Conservation (phyloP, 805 yeast species). For the Saccharomycopsis sp. region DNA sequence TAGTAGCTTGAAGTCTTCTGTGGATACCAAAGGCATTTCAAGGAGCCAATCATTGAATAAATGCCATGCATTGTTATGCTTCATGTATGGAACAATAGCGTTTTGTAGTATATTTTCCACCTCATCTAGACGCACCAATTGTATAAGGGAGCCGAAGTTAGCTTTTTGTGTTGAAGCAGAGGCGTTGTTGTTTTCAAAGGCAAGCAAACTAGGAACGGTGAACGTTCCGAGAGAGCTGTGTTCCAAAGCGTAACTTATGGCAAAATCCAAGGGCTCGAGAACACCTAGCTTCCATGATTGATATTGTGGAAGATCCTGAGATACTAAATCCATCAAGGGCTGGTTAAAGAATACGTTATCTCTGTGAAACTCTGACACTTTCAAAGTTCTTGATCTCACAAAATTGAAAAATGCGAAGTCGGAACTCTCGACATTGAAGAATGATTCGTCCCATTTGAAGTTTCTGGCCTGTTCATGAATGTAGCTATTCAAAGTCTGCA, state of each 20-base stretch:
- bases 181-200: constrained; percentile 7
- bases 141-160: constrained; percentile 9
- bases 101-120: constrained; percentile 10
- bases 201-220: constrained; percentile 6
- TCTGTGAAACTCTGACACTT: constrained; percentile 13
- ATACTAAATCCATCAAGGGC: constrained; percentile 5
- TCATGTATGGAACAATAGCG: constrained; percentile 13
- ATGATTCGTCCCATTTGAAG: constrained; percentile 3
- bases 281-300: constrained; percentile 10
- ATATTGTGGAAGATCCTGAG: constrained; percentile 1
- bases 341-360: constrained; percentile 17
- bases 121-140: constrained; percentile 8
- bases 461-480: constrained; percentile 1
- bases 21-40: constrained; percentile 1
- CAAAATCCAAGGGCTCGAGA: constrained; percentile 12
- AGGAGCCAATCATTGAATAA: constrained; percentile 16
- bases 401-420: constrained; percentile 9
- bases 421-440: neutral
- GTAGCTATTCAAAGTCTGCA: neutral
- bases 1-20: constrained; percentile 10
- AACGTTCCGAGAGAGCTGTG: neutral
- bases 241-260: constrained; percentile 3
- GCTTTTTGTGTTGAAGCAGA: neutral
- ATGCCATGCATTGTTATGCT: constrained; percentile 15
- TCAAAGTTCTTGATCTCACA: constrained; percentile 17